These are phyloP conservation scores for Solioccasus polychromus DNA, from an alignment of 768 basidiomycete genomes.

Conservation along the genomic window DNA sequence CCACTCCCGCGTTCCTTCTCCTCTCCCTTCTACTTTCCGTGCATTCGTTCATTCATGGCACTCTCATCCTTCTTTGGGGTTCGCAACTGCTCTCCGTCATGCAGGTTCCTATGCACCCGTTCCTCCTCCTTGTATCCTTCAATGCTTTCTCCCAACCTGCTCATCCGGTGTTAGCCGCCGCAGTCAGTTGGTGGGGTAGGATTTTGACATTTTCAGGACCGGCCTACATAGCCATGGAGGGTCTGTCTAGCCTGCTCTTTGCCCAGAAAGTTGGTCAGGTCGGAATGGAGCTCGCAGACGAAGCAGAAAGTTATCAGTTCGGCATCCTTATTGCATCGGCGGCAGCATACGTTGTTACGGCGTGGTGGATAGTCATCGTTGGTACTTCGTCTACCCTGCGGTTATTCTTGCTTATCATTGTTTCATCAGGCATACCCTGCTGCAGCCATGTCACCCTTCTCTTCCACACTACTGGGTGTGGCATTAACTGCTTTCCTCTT, in stretches of 20 bases:
- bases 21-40: constrained; percentile 74
- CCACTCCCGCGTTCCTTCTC: constrained; percentile 73
- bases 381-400: constrained; percentile 30
- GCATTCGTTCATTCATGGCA: constrained; percentile 82
- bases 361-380: constrained; percentile 84
- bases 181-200: constrained; percentile 70
- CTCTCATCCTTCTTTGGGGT: constrained; percentile 67
- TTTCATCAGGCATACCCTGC: constrained; percentile 68
- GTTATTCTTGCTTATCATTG: constrained; percentile 9
- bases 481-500: constrained; percentile 88
- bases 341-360: constrained; percentile 74
- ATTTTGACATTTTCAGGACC: constrained; percentile 71
- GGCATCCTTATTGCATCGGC: constrained; percentile 73
- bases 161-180: constrained; percentile 52
- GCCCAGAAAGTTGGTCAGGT: constrained; percentile 79
- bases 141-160: constrained; percentile 73
- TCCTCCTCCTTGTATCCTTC: constrained; percentile 83
- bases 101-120: constrained; percentile 84
- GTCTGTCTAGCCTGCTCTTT: constrained; percentile 78
- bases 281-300: constrained; percentile 67
- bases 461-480: constrained; percentile 85
- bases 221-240: constrained; percentile 78
- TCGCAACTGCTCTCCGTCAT: constrained; percentile 70
- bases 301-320: constrained; percentile 76
- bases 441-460: constrained; percentile 79